A percentile compares a stretch with the other conserved stretches of the same genome.
These are phyloP conservation scores for Claviceps sp. DNA, from an alignment of 2,329 filamentous ascomycete species.

Conservation along the genomic window DNA sequence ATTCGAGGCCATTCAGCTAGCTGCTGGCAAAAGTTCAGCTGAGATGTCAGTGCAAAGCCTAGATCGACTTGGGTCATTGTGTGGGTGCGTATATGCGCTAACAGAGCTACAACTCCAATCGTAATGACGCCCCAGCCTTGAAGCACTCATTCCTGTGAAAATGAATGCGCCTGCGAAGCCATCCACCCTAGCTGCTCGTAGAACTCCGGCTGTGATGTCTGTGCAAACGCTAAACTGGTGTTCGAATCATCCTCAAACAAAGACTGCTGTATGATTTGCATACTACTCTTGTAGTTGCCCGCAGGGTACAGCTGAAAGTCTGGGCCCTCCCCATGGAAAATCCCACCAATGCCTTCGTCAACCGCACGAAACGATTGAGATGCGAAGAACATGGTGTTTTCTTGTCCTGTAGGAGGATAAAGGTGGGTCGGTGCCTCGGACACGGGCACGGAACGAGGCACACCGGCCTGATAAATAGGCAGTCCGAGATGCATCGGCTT, in stretches of 20 bases:
- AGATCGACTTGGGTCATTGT: too few relatives aligned
- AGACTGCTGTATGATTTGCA: slow-evolving; percentile 30
- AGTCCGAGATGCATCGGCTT: slow-evolving; percentile 32
- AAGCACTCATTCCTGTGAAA: neutral
- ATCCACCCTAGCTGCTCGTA: slow-evolving; percentile 31
- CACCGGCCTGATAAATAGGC: slow-evolving; percentile 16
- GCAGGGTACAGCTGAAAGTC: slow-evolving; percentile 54
- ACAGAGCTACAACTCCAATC: too few relatives aligned
- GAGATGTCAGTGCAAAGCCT: too few relatives aligned
- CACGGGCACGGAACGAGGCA: slow-evolving; percentile 14
- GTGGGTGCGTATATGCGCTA: too few relatives aligned
- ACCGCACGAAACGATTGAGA: slow-evolving; percentile 46
- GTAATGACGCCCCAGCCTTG: too few relatives aligned
- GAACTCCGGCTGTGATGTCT: slow-evolving; percentile 38
- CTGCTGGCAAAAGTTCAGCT: too few relatives aligned
- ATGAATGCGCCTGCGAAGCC: slow-evolving; percentile 10
- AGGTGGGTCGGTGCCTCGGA: slow-evolving; percentile 35
- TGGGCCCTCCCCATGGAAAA: slow-evolving; percentile 28
- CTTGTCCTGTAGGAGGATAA: slow-evolving; percentile 56
- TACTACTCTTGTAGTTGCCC: slow-evolving; percentile 25
- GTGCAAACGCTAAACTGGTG: slow-evolving; percentile 36
- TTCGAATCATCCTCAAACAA: slow-evolving; percentile 40
- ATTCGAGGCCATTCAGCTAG: too few relatives aligned
- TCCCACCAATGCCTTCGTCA: slow-evolving; percentile 53
- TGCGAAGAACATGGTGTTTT: slow-evolving; percentile 55